Evolutionary conservation across 257 asterid species (phyloP).

Genomic region (Nicotiana benthamiana): DNA sequence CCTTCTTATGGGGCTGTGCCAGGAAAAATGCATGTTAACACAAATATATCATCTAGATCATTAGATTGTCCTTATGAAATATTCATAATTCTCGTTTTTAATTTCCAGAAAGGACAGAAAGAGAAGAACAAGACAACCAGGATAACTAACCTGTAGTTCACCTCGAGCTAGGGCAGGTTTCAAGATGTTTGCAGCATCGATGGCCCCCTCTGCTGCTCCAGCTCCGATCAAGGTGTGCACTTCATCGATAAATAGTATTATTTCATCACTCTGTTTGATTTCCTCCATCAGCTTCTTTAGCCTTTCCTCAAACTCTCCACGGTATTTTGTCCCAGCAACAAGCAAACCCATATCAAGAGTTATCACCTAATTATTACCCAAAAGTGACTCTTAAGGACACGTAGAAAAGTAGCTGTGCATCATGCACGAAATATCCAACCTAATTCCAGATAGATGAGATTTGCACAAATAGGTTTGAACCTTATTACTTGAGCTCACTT

Average conservation of each 20-base stretch:
- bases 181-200: constrained; percentile 93
- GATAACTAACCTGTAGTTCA: constrained; percentile 75
- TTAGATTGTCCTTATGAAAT: not conserved
- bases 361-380: constrained; percentile 53
- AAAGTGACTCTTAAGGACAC: not conserved
- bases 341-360: constrained; percentile 94
- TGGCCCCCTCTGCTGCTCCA: constrained; percentile 98
- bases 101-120: not conserved
- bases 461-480: not conserved
- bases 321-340: constrained; percentile 95
- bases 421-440: not conserved
- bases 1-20: not conserved
- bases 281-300: constrained; percentile 92
- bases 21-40: not conserved
- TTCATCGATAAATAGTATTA: constrained; percentile 91
- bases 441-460: not conserved
- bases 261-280: constrained; percentile 83
- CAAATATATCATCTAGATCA: not conserved
- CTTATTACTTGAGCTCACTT: not conserved
- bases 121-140: not conserved
- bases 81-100: not conserved
- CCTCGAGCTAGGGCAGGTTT: constrained; percentile 96
- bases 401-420: not conserved
- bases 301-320: constrained; percentile 99
- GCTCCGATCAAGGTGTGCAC: constrained; percentile 98